phyloP scores from a whole-genome alignment of 768 basidiomycete genomes.

The Sarcomyxa edulis region DNA sequence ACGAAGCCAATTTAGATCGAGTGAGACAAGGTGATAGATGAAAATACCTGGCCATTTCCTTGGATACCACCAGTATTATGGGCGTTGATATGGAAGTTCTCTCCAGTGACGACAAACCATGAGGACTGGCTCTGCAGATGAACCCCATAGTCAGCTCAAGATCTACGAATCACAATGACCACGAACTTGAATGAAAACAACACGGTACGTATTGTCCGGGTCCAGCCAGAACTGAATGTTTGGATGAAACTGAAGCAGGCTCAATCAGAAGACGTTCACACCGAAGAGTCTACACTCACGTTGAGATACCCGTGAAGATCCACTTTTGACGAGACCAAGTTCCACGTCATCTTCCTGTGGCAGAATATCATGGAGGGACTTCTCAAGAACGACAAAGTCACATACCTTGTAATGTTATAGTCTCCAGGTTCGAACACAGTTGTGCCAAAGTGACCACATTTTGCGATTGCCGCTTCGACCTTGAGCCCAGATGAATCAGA shows the following conservation, averaged over 20 bases:
- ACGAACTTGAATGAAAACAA: conserved; percentile 57
- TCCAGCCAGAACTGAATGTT: conserved; percentile 54
- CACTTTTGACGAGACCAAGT: conserved; percentile 35
- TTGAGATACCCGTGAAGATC: conserved; percentile 41
- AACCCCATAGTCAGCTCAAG: too few species aligned
- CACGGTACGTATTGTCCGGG: conserved; percentile 48
- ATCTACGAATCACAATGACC: not conserved
- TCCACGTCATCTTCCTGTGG: conserved; percentile 46
- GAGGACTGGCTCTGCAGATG: conserved; percentile 55
- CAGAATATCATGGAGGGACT: not conserved
- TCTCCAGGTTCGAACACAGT: conserved; percentile 38
- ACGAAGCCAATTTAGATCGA: too few species aligned
- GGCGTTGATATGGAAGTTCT: conserved; percentile 49
- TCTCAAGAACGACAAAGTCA: not conserved
- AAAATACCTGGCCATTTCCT: conserved; percentile 49
- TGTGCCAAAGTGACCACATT: conserved; percentile 42
- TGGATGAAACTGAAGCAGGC: conserved; percentile 42
- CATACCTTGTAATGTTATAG: conserved; percentile 48
- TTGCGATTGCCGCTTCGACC: conserved; percentile 43
- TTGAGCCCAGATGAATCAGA: conserved; percentile 11
- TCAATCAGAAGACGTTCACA: not conserved
- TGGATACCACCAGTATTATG: conserved; percentile 52
- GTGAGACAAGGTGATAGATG: too few species aligned
- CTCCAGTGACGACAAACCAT: conserved; percentile 58
- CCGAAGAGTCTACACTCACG: conserved; percentile 20